Percentiles rank a stretch among this genome's conserved stretches.
Evolutionary conservation across 139 green algal genomes (phyloP).

Genomic region (Auxenochlorella protothecoides): DNA sequence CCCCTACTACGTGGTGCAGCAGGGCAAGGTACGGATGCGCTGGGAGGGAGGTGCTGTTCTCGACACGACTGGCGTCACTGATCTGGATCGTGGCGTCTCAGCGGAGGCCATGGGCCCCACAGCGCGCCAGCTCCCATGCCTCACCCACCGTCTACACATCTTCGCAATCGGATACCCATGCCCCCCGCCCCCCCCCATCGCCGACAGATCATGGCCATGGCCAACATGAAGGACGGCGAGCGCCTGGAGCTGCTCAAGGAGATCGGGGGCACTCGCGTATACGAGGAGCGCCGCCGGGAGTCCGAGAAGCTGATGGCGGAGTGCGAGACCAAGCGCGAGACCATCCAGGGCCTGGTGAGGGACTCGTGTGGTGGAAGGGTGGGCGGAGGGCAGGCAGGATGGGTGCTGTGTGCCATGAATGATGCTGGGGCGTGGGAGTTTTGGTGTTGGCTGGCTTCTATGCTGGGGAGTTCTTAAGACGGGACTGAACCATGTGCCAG

Average conservation of each 20-base stretch:
- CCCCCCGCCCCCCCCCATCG: background rate
- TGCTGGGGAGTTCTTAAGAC: background rate
- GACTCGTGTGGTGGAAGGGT: too few species aligned
- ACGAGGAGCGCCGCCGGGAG: constrained; percentile 82
- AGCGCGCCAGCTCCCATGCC: background rate
- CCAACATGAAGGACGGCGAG: constrained; percentile 81
- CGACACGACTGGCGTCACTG: background rate
- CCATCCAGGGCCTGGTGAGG: constrained; percentile 76
- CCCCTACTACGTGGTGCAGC: constrained; percentile 99
- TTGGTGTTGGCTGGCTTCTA: background rate
- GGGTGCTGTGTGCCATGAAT: background rate
- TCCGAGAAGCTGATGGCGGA: constrained; percentile 82
- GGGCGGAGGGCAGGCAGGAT: background rate
- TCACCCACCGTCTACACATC: too few species aligned
- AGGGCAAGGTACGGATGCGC: constrained; percentile 67
- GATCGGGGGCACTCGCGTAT: constrained; percentile 89
- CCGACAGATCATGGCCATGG: constrained; percentile 64
- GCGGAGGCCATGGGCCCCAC: background rate
- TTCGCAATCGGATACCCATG: background rate
- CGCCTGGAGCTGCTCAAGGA: constrained; percentile 96
- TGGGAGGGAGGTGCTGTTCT: background rate
- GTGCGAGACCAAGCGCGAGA: constrained; percentile 48
- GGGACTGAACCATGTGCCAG: too few species aligned
- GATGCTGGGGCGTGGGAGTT: constrained; percentile 41
- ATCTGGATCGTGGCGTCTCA: too few species aligned